Evolutionary conservation across 2,329 filamentous ascomycete species (phyloP).

Genomic region (Trichoderma sp.): DNA sequence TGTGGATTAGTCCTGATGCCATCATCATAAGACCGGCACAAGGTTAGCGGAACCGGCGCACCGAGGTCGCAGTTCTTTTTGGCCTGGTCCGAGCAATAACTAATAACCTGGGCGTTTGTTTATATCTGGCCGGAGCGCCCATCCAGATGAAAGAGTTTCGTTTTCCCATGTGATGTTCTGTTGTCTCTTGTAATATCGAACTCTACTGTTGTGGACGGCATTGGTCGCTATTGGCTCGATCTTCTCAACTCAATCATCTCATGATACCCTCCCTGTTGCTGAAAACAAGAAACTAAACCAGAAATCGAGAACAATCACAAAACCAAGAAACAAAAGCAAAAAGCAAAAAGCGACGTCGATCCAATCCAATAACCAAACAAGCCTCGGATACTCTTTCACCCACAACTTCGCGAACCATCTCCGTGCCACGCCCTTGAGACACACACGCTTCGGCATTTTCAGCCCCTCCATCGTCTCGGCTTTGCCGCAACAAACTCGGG

Average conservation of each 20-base stretch:
- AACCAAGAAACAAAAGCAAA: neutral
- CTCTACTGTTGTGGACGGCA: neutral
- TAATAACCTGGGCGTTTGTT: neutral
- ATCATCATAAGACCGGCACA: neutral
- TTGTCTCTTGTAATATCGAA: neutral
- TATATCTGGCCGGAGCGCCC: neutral
- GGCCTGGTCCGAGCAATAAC: neutral
- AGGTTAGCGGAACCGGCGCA: neutral
- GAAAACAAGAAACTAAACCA: neutral
- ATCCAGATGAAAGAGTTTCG: neutral
- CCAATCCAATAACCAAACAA: neutral
- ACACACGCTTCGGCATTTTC: neutral
- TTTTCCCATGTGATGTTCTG: neutral
- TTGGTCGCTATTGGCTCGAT: neutral
- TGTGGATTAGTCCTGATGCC: slow-evolving; percentile 9
- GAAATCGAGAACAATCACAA: neutral
- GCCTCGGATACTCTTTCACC: slow-evolving; percentile 2
- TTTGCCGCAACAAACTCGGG: slow-evolving; percentile 1
- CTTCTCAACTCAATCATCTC: neutral
- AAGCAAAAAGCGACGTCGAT: neutral
- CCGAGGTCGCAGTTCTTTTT: neutral
- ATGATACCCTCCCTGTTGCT: neutral
- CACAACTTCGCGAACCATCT: neutral
- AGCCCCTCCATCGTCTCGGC: slow-evolving; percentile 4
- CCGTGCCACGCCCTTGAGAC: neutral